Conservation (phyloP, 345 rosid genomes). For the Eutrema japonicum region DNA sequence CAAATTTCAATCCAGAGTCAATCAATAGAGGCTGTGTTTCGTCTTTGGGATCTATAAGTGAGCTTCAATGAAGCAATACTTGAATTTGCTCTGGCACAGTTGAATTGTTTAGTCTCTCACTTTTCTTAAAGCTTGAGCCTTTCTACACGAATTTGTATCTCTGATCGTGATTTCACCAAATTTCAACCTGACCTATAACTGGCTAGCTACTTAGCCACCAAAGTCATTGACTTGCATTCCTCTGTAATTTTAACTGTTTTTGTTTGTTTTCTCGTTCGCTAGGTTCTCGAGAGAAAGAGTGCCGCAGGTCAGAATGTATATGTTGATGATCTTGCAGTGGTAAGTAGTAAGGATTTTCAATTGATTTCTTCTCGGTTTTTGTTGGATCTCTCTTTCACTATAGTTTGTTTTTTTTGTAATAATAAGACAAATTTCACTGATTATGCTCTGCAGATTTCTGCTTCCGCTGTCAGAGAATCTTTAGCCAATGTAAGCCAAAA, state of each 20-base stretch:
- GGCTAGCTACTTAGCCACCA: conserved; percentile 12
- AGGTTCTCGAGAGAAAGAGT: conserved; percentile 76
- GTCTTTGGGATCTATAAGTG: background rate
- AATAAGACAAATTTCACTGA: background rate
- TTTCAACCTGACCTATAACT: background rate
- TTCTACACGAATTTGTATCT: conserved; percentile 8
- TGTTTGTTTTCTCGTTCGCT: conserved; percentile 33
- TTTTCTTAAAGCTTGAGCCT: conserved; percentile 35
- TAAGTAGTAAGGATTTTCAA: conserved; percentile 35
- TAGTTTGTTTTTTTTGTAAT: conserved; percentile 1
- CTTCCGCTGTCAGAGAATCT: conserved; percentile 83
- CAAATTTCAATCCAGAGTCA: conserved; percentile 12
- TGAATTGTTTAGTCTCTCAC: conserved; percentile 6
- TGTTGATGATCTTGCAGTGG: conserved; percentile 71
- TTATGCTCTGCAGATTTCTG: conserved; percentile 69
- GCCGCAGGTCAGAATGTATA: conserved; percentile 50
- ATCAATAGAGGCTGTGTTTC: background rate
- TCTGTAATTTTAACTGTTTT: conserved; percentile 12
- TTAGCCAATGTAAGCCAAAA: conserved; percentile 78
- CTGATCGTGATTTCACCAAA: background rate
- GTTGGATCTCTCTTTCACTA: background rate
- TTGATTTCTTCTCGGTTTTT: background rate
- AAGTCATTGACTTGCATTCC: conserved; percentile 29
- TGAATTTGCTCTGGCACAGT: conserved; percentile 11
- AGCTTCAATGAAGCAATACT: background rate